phyloP scores from a whole-genome alignment of 2,329 filamentous ascomycete species.

The Colletotrichum agaves region DNA sequence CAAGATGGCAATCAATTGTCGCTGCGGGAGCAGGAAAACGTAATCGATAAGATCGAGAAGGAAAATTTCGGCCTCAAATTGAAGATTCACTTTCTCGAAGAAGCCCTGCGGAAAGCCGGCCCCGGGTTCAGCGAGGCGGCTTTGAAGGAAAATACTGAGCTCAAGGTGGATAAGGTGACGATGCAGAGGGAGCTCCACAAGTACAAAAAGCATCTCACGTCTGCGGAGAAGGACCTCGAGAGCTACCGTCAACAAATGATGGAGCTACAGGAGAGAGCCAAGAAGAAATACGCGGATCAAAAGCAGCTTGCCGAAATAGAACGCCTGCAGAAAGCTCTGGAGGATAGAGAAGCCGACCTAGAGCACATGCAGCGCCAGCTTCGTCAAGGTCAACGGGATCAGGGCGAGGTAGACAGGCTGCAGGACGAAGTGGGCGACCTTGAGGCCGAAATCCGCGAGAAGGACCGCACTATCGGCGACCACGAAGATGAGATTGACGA shows the following conservation, averaged over 20 bases:
- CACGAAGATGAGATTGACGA: slow-evolving; percentile 80
- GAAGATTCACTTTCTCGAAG: slow-evolving; percentile 96
- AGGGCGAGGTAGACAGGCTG: slow-evolving; percentile 72
- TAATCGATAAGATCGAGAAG: slow-evolving; percentile 96
- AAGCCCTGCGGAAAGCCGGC: slow-evolving; percentile 86
- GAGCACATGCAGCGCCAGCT: slow-evolving; percentile 70
- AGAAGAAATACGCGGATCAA: slow-evolving; percentile 79
- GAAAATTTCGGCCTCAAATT: slow-evolving; percentile 98
- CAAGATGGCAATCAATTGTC: slow-evolving; percentile 92
- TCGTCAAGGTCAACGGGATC: slow-evolving; percentile 64
- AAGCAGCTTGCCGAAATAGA: slow-evolving; percentile 71
- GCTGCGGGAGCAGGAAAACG: slow-evolving; percentile 91
- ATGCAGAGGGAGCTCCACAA: slow-evolving; percentile 88
- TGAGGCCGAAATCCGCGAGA: slow-evolving; percentile 79
- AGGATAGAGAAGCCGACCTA: slow-evolving; percentile 69
- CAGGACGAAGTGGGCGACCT: slow-evolving; percentile 80
- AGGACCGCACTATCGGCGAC: slow-evolving; percentile 77
- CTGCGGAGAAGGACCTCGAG: slow-evolving; percentile 88
- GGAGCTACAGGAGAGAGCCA: slow-evolving; percentile 84
- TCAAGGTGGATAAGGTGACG: slow-evolving; percentile 92
- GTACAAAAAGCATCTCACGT: slow-evolving; percentile 84
- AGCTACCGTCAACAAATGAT: slow-evolving; percentile 83
- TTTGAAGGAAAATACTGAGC: slow-evolving; percentile 92
- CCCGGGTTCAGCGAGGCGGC: slow-evolving; percentile 90
- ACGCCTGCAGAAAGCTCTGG: slow-evolving; percentile 64